Percentiles rank a stretch among this genome's conserved stretches.
Conservation (phyloP, 208 protist species). For the Leishmania amazonensis region DNA sequence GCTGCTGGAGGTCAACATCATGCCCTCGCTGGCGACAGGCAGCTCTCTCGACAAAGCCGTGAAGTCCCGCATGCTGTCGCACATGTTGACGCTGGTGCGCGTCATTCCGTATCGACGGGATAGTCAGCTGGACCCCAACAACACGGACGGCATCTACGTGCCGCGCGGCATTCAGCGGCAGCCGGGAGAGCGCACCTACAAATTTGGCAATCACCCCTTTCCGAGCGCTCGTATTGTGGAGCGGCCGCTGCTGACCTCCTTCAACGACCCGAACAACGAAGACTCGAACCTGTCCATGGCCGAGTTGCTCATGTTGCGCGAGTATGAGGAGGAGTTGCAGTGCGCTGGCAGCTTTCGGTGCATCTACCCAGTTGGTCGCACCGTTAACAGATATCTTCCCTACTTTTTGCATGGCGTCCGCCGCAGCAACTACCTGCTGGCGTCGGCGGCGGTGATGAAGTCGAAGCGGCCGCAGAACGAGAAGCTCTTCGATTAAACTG, state of each 20-base stretch:
- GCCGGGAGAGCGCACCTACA: conserved; percentile 54
- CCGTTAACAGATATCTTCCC: conserved; percentile 68
- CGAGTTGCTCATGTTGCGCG: conserved; percentile 72
- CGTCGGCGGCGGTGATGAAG: conserved; percentile 61
- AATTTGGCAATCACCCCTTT: conserved; percentile 72
- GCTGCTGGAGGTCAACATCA: conserved; percentile 93
- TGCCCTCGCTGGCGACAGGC: conserved; percentile 89
- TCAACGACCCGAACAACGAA: conserved; percentile 62
- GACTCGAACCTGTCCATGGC: conserved; percentile 68
- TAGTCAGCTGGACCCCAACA: conserved; percentile 25
- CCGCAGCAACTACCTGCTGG: conserved; percentile 85
- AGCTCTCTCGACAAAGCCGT: conserved; percentile 87
- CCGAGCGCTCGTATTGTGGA: conserved; percentile 40
- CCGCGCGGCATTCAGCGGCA: conserved; percentile 36
- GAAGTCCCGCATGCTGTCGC: conserved; percentile 86
- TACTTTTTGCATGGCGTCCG: conserved; percentile 81
- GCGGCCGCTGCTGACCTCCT: conserved; percentile 46
- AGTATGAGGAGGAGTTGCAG: conserved; percentile 83
- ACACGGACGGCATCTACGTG: conserved; percentile 18
- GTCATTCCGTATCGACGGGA: conserved; percentile 75
- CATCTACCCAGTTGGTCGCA: conserved; percentile 72
- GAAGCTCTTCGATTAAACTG: conserved; percentile 10
- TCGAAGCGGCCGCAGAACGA: conserved; percentile 20
- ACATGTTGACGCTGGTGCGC: conserved; percentile 86
- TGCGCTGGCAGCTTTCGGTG: conserved; percentile 80